Evolutionary conservation across 2,329 filamentous ascomycete genomes (phyloP), one percentile per base, ranked within the genome.

Genomic region (Alternaria arborescens): DNA sequence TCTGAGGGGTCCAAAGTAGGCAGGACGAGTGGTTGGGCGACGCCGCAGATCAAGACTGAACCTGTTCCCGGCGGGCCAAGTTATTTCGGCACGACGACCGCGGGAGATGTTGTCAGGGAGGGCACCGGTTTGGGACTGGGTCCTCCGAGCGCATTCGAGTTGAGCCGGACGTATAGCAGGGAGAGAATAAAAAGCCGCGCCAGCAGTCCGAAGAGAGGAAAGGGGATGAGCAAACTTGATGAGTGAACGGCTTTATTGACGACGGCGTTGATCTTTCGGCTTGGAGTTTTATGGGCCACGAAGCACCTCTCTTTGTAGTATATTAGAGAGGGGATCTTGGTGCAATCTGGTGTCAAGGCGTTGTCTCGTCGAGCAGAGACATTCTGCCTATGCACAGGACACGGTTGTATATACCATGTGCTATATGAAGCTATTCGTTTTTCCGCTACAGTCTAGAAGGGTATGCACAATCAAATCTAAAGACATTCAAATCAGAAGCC

Each of bases 111-210:
- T 22, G 40, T 74, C 26, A 51, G 61, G 10, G 75, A 78, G 47
- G 79, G 76, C 0, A 67, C 67, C 1, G 74, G 71, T 3, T 50
- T 78, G 22, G 79, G 76, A 52, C 70, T 71, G 62, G 74, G 58
- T 8, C 70, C 72, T 7, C 65, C 70, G 4, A 61, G 57, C 38
- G 72, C 60, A 12, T 74, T 75, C 55, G 86, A 87, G 65, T 89
- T 92, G 55, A 87, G 93, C 3, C 84, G 94, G 67, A 96, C 92
- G 0, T 94, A 97, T 75, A 97, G 93, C 75, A 85, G 93, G 54
- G 95, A 98, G 74, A 85, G 92, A 59, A 79, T 97, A 10, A 87
- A 76, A 81, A 83, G 82, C 70, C 70, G 82, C 16, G 74, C 79
- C 52, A 80, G 76, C 20, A 84, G 82, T 69, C 85, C 85, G 12